Conservation (phyloP, 306 rosid species). For the Arachis stenosperma region DNA sequence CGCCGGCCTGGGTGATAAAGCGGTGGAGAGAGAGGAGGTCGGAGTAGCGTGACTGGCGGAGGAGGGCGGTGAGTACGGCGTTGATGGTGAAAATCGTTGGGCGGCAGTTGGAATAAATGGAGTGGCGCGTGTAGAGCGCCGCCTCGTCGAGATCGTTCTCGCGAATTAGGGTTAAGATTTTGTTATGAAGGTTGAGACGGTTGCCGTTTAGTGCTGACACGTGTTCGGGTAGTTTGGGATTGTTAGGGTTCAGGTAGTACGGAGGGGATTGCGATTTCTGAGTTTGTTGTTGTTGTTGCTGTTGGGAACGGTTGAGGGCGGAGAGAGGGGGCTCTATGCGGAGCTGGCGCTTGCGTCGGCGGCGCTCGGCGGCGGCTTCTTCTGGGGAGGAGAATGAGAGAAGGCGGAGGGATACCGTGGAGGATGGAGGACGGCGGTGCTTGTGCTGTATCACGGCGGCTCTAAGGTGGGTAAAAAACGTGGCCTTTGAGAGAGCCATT, state of each 20-base stretch:
- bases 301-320: slow-evolving; percentile 69
- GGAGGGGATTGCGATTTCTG: slow-evolving; percentile 53
- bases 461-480: slow-evolving; percentile 57
- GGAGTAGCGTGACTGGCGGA: slow-evolving; percentile 86
- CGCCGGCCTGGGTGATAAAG: slow-evolving; percentile 91
- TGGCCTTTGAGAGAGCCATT: slow-evolving; percentile 78
- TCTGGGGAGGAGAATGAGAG: slow-evolving; percentile 90
- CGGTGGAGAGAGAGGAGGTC: slow-evolving; percentile 92
- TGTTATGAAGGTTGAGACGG: slow-evolving; percentile 85
- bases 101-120: slow-evolving; percentile 88
- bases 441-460: slow-evolving; percentile 45
- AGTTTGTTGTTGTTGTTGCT: slow-evolving; percentile 35
- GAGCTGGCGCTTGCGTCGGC: slow-evolving; percentile 93
- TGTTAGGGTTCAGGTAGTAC: slow-evolving; percentile 70
- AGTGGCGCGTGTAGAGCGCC: slow-evolving; percentile 87
- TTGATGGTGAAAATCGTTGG: slow-evolving; percentile 94
- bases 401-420: slow-evolving; percentile 52
- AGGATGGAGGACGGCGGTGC: slow-evolving; percentile 29
- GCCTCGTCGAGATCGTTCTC: slow-evolving; percentile 94
- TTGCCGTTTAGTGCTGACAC: slow-evolving; percentile 74
- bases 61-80: slow-evolving; percentile 72
- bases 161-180: slow-evolving; percentile 73
- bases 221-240: slow-evolving; percentile 86
- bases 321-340: slow-evolving; percentile 96
- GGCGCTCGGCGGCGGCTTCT: slow-evolving; percentile 97